Evolutionary conservation across 345 rosid species (phyloP).

Genomic region (Cardamine chenopodiifolia): DNA sequence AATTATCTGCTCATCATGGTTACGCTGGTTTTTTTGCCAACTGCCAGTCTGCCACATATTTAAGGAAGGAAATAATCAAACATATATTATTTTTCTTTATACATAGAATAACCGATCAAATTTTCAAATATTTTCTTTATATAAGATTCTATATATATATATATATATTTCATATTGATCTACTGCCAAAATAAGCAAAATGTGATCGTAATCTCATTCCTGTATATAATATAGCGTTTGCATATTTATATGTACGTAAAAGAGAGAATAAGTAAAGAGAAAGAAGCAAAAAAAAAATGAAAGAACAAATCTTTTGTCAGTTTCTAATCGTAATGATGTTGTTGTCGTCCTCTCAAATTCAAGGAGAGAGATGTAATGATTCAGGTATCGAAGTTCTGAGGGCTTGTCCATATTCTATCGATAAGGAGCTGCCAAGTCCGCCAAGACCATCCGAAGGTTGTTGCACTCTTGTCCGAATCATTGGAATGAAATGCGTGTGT

Average conservation of each 20-base stretch:
- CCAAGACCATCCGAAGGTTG: conserved; percentile 29
- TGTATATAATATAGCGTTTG: no score
- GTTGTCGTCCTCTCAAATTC: conserved; percentile 19
- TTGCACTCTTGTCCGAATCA: conserved; percentile 25
- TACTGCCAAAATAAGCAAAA: neutral
- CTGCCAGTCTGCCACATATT: neutral
- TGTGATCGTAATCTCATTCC: neutral
- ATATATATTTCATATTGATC: no score
- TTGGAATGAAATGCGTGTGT: conserved; percentile 27
- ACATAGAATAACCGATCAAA: neutral
- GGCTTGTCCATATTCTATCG: conserved; percentile 6
- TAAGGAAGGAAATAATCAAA: no score
- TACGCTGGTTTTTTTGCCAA: no score
- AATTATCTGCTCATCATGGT: no score
- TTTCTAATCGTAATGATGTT: conserved; percentile 10
- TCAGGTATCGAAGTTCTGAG: conserved; percentile 11
- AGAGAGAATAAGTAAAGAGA: neutral
- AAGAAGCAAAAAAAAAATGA: neutral
- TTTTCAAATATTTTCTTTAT: no score
- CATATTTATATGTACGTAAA: no score
- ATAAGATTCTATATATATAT: no score
- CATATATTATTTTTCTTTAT: no score
- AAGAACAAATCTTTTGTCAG: neutral
- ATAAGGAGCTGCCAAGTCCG: conserved; percentile 17
- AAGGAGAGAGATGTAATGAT: neutral